Evolutionary conservation across 2,329 filamentous ascomycete genomes (phyloP), one percentile per base, ranked within the genome.

Genomic region (Ceratocystis huliohia): DNA sequence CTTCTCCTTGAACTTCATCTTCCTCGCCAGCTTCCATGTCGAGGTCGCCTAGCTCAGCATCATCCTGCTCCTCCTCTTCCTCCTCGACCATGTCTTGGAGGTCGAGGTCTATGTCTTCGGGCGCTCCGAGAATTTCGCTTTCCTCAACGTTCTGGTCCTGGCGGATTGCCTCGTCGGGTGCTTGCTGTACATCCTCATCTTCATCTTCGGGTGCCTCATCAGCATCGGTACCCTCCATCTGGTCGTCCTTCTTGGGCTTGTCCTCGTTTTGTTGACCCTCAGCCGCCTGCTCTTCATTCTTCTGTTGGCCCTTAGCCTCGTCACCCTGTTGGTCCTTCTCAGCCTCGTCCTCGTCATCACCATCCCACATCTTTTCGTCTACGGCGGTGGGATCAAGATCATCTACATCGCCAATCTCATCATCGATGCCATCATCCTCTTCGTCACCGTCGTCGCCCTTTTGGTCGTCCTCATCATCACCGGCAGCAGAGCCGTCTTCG

Each of bases 351-450:
- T 90, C 87, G 65, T 88, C 86, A 59, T 87, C 86, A 48, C 91
- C 92, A 75, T 99, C 92, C 94, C 94, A 99, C 83, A 97, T 91
- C 80, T 97, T 99, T 78, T 99, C 95, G 73, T 99, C 95, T 1
- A 97, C 88, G 22, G 93, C 89, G 17, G 86, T 88, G 13, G 91
- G 88, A 71, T 96, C 93, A 53, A 96, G 80, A 72, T 96, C 91
- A 76, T 96, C 90, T 10, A 97, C 91, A 72, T 91, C 88, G 1
- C 92, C 94, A 4, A 88, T 84, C 75, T 97, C 91, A 71, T 96
- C 92, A 70, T 96, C 91, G 73, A 95, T 87, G 8, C 90, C 87
- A n/a, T 90, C 87, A n/a, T 87, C 79, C 41, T 86, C 82, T 56
- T 85, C 83, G 30, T 88, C 82, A 41, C 84, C 83, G 8, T 87